phyloP scores from a whole-genome alignment of 2,329 filamentous ascomycete genomes.

The Neofusicoccum kwambonambiense region DNA sequence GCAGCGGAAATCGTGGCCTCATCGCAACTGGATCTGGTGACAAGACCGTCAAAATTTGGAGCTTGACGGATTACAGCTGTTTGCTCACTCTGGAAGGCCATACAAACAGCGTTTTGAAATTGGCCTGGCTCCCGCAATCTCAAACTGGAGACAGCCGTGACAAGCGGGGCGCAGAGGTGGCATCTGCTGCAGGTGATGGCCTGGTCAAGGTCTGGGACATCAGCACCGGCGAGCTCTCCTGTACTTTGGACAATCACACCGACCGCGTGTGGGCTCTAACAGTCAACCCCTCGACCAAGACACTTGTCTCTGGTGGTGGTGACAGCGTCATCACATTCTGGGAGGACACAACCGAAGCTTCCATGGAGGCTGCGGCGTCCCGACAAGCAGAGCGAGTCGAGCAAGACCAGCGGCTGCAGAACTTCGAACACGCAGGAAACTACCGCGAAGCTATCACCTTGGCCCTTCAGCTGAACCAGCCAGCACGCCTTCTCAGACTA shows the following conservation, averaged over 20 bases:
- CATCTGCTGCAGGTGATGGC: constrained; percentile 88
- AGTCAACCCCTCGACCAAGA: constrained; percentile 61
- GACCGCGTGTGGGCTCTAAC: constrained; percentile 92
- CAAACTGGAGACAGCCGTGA: constrained; percentile 35
- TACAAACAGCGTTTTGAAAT: constrained; percentile 91
- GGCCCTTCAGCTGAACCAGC: constrained; percentile 91
- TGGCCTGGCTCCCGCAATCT: constrained; percentile 72
- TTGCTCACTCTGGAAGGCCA: constrained; percentile 94
- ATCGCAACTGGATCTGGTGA: constrained; percentile 90
- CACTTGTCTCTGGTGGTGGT: constrained; percentile 84
- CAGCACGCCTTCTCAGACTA: constrained; percentile 77
- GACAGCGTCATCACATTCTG: constrained; percentile 95
- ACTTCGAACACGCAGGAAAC: constrained; percentile 82
- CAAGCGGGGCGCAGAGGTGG: constrained; percentile 68
- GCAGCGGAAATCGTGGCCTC: constrained; percentile 70
- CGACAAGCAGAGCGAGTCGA: constrained; percentile 80
- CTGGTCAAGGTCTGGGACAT: constrained; percentile 96
- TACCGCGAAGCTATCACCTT: constrained; percentile 92
- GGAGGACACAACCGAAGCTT: constrained; percentile 84
- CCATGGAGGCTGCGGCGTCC: constrained; percentile 69
- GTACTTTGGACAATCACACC: constrained; percentile 93
- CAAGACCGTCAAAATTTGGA: constrained; percentile 96
- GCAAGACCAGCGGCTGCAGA: constrained; percentile 90
- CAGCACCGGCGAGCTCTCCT: constrained; percentile 77
- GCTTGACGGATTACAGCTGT: constrained; percentile 85